Conservation (phyloP, 257 asterid species). For the Asclepias syriaca region DNA sequence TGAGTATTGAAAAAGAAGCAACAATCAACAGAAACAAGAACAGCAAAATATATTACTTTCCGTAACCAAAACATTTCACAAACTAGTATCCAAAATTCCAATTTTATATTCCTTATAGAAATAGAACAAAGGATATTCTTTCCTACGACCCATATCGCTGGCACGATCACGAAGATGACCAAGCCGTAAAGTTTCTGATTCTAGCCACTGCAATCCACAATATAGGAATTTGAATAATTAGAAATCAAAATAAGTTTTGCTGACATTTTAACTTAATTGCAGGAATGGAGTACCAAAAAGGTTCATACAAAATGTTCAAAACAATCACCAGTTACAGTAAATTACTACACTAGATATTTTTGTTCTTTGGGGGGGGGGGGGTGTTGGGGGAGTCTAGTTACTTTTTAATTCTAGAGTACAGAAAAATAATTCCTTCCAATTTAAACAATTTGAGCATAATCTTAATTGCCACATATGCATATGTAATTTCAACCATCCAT, state of each 20-base stretch:
- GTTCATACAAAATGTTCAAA: not conserved
- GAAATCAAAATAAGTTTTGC: not conserved
- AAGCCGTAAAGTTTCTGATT: slow-evolving; percentile 76
- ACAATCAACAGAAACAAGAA: not conserved
- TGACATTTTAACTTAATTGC: not conserved
- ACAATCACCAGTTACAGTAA: slow-evolving; percentile 1
- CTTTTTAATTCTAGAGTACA: not conserved
- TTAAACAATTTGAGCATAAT: not conserved
- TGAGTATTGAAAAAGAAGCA: not conserved
- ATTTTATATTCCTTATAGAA: not conserved
- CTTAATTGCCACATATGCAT: not conserved
- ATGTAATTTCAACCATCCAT: not conserved
- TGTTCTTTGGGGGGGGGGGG: not conserved
- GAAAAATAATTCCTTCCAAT: not conserved
- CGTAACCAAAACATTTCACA: not conserved
- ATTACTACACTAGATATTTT: not conserved
- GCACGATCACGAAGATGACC: slow-evolving; percentile 98
- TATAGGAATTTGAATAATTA: not conserved
- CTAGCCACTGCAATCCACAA: slow-evolving; percentile 79
- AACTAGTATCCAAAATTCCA: not conserved
- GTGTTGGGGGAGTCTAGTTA: no score
- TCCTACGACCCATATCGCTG: slow-evolving; percentile 91
- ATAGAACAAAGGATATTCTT: slow-evolving; percentile 91
- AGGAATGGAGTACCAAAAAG: not conserved
- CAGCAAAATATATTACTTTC: not conserved